Conservation (phyloP, 371 early-diverging fungal genomes). For the Encephalitozoon cuniculi region DNA sequence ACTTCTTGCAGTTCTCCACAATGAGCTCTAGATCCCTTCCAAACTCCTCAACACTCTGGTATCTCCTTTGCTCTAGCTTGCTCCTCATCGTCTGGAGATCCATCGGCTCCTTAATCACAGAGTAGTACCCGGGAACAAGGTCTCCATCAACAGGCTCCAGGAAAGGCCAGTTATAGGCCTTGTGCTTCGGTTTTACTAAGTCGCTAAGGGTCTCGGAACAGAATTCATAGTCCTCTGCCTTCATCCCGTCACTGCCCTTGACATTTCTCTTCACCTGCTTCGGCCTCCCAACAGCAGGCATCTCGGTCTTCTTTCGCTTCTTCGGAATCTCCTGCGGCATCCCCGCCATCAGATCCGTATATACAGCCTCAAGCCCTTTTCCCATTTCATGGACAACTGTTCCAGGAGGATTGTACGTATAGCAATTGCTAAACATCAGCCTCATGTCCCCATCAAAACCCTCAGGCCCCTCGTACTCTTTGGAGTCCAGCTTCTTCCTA, state of each 20-base stretch:
- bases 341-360: conserved; percentile 37
- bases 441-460: conserved; percentile 67
- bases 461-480: conserved; percentile 60
- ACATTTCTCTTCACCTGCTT: conserved; percentile 17
- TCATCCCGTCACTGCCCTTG: conserved; percentile 26
- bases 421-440: conserved; percentile 64
- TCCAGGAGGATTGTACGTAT: conserved; percentile 56
- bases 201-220: conserved; percentile 51
- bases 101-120: conserved; percentile 57
- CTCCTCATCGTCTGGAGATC: conserved; percentile 50
- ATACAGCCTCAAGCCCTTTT: conserved; percentile 47
- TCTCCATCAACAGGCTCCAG: conserved; percentile 54
- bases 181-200: conserved; percentile 50
- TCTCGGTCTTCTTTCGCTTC: conserved; percentile 17
- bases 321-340: conserved; percentile 28
- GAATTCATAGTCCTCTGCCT: conserved; percentile 49
- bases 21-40: conserved; percentile 53
- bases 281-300: not conserved
- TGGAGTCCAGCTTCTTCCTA: conserved; percentile 68
- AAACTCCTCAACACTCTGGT: conserved; percentile 50
- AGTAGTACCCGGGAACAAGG: conserved; percentile 56
- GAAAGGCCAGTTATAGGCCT: conserved; percentile 58
- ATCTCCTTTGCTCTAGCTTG: conserved; percentile 45
- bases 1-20: conserved; percentile 80
- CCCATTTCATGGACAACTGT: conserved; percentile 55